These are phyloP conservation scores for Globisporangium paroecandrum DNA, from an alignment of 352 stramenopile genomes.

Conservation along the genomic window DNA sequence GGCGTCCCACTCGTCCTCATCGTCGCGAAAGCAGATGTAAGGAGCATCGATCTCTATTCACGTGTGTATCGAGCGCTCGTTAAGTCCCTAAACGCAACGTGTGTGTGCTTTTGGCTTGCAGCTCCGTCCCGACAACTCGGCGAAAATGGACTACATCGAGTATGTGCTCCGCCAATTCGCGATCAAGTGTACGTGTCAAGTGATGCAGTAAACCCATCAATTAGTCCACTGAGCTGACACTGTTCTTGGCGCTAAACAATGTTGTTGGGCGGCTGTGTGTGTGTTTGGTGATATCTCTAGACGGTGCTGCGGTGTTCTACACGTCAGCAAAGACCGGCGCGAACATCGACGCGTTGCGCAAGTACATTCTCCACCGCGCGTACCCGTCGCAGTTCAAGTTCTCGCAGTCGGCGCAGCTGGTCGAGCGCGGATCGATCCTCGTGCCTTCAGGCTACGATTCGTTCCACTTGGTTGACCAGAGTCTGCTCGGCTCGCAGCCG, in stretches of 20 bases:
- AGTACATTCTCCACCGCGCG: conserved; percentile 76
- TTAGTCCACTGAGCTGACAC: background rate
- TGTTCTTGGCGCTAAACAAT: background rate
- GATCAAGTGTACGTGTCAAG: conserved; percentile 56
- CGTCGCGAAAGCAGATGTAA: conserved; percentile 75
- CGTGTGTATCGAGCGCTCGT: background rate
- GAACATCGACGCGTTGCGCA: conserved; percentile 68
- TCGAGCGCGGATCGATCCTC: conserved; percentile 69
- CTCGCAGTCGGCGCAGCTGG: conserved; percentile 56
- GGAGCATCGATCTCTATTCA: conserved; percentile 13
- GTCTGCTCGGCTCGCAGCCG: conserved; percentile 66
- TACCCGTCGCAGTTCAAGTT: conserved; percentile 74
- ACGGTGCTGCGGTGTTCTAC: conserved; percentile 74
- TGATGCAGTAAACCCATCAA: background rate
- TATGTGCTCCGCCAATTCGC: conserved; percentile 75
- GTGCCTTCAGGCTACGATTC: conserved; percentile 80
- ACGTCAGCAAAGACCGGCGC: conserved; percentile 75
- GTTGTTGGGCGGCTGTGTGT: background rate
- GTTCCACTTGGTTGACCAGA: conserved; percentile 69
- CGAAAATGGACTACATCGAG: conserved; percentile 86
- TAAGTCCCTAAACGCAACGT: background rate
- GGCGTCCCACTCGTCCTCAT: conserved; percentile 71
- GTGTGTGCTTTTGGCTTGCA: conserved; percentile 13
- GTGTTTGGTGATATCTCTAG: conserved; percentile 19
- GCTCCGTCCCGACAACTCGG: conserved; percentile 71